These are phyloP conservation scores for Geoglossum cookeanum DNA, from an alignment of 2,329 filamentous ascomycete species.

Conservation along the genomic window DNA sequence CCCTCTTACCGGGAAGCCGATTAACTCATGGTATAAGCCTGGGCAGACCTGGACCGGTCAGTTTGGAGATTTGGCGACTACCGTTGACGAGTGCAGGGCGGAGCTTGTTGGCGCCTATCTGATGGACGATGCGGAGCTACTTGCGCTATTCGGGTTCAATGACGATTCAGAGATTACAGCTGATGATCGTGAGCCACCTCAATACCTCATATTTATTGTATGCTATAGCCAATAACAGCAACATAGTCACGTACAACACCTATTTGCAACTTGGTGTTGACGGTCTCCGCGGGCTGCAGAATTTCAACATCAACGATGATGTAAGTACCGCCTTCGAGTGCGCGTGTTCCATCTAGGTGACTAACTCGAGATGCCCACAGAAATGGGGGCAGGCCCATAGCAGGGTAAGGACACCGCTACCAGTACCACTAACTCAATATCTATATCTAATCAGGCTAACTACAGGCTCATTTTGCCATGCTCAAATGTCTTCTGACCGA, in stretches of 20 bases:
- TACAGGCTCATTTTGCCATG: constrained; percentile 75
- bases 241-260: constrained; percentile 69
- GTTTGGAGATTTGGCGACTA: constrained; percentile 71
- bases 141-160: constrained; percentile 83
- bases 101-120: constrained; percentile 88
- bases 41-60: constrained; percentile 90
- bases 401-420: not conserved
- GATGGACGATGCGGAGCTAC: constrained; percentile 69
- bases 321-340: not conserved
- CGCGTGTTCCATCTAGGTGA: not conserved
- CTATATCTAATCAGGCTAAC: no score
- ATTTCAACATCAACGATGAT: constrained; percentile 38
- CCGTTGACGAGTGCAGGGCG: constrained; percentile 86
- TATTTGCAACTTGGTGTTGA: constrained; percentile 90
- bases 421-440: no score
- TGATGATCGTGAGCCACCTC: not conserved
- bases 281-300: constrained; percentile 74
- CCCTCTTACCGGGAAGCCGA: constrained; percentile 57
- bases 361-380: constrained; percentile 20
- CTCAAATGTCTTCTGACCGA: constrained; percentile 69
- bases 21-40: constrained; percentile 81
- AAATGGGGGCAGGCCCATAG: constrained; percentile 93
- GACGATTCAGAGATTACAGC: constrained; percentile 27
- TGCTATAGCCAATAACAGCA: constrained; percentile 47
- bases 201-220: constrained; percentile 35